Base-by-base conservation (phyloP, 75 land plant genomes). In the Pinus tabuliformis region DNA sequence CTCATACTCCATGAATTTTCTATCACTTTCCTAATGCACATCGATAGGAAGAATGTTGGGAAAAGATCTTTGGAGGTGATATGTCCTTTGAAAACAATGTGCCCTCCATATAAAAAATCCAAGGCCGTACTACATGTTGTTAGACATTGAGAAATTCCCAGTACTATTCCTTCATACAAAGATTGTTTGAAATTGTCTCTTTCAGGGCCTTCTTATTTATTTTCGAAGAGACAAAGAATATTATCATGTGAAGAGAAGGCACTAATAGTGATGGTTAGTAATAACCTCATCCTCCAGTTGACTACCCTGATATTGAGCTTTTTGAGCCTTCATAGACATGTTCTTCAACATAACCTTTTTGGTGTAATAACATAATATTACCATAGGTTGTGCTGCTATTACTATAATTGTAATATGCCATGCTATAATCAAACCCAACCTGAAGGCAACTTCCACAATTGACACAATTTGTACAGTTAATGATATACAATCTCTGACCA, bases 51-150 rank as follows among this genome's bases (percentile, higher is more conserved):
- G 86, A 92, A 90, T 3, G 91, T 90, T 73, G 87, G 78, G 64
- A 95, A 89, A 52, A 95, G 62, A 12, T 82, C 89, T 24, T 76
- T 77, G 28, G 89, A 78, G 6, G 79, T 36, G 59, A 87, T 85
- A 37, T 73, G n/a, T 14, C 87, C 87, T 6, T 86, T 20, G 17
- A 82, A 39, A 42, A 90, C 42, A 39, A 92, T 85, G 45, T 62
- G 75, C 7, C 91, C 95, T 5, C 98, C 98, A 77, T 89, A 95
- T 95, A 91, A 95, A 74, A 87, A 94, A 42, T 83, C 85, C 12
- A 91, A 73, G 11, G 91, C n/a, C n/a, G n/a, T n/a, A n/a, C n/a
- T n/a, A n/a, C n/a, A n/a, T n/a, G n/a, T n/a, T n/a, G n/a, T n/a
- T n/a, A 86, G 66, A 75, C 83, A 57, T 78, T 83, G 92, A n/a